phyloP scores from a whole-genome alignment of 495 filamentous ascomycete species.

The Aspergillus biplanus region DNA sequence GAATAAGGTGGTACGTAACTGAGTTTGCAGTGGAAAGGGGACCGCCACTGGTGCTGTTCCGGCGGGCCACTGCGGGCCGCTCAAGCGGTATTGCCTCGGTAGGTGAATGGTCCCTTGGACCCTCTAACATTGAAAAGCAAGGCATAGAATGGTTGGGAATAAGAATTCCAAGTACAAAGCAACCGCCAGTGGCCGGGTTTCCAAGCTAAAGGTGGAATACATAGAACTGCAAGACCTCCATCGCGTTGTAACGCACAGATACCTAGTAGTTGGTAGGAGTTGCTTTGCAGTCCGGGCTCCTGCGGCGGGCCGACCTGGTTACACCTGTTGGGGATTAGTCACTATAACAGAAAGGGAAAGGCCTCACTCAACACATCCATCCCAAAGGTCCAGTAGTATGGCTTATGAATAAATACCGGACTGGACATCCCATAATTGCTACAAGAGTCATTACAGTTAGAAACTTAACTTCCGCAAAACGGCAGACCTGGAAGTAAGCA shows the following conservation, averaged over 20 bases:
- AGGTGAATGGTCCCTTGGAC: background rate
- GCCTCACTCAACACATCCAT: background rate
- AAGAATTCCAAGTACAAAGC: too few species aligned
- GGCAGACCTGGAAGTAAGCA: background rate
- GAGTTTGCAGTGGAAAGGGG: too few species aligned
- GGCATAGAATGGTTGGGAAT: too few species aligned
- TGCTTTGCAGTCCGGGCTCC: background rate
- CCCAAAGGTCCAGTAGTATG: background rate
- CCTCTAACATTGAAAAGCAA: background rate
- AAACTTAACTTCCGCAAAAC: background rate
- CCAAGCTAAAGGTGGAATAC: too few species aligned
- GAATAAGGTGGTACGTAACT: too few species aligned
- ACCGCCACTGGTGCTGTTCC: too few species aligned
- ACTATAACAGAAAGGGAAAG: background rate
- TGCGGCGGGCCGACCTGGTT: background rate
- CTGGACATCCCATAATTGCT: background rate
- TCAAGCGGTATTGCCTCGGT: conserved; percentile 6
- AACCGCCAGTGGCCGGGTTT: too few species aligned
- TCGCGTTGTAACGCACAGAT: background rate
- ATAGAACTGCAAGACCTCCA: too few species aligned
- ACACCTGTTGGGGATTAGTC: background rate
- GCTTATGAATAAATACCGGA: background rate
- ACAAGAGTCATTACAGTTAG: background rate
- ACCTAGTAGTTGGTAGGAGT: background rate
- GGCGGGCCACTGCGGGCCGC: conserved; percentile 2